Percentiles rank a stretch among this genome's conserved stretches.
Evolutionary conservation across 202 grass and related monocot species (phyloP).

Genomic region (Elaeis oleifera): DNA sequence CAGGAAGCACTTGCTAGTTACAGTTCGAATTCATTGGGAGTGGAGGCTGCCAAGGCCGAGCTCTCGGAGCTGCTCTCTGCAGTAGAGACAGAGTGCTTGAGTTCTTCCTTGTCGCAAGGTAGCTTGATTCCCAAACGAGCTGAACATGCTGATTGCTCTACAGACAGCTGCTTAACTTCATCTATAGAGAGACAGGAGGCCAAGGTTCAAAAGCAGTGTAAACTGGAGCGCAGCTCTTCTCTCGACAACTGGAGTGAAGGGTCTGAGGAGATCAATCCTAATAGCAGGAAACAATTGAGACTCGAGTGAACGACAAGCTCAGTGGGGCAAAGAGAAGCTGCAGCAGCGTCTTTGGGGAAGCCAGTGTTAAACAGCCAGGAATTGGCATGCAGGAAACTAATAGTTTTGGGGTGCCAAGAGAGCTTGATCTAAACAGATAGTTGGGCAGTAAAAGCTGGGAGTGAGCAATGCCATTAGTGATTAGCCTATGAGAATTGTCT

Average conservation of each 20-base stretch:
- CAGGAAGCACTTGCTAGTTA: constrained; percentile 46
- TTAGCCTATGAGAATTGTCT: constrained; percentile 3
- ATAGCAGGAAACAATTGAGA: neutral
- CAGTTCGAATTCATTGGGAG: constrained; percentile 13
- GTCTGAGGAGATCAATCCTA: neutral
- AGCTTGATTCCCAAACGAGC: neutral
- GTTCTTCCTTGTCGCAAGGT: constrained; percentile 12
- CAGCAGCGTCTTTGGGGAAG: constrained; percentile 6
- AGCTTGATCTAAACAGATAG: constrained; percentile 83
- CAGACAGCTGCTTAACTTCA: constrained; percentile 66
- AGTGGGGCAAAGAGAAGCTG: neutral
- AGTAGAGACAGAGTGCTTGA: constrained; percentile 37
- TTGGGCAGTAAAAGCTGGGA: neutral
- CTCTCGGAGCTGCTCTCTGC: constrained; percentile 49
- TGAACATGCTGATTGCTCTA: constrained; percentile 20
- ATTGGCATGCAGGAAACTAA: constrained; percentile 25
- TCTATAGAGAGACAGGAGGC: constrained; percentile 12
- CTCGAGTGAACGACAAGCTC: neutral
- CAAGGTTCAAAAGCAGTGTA: neutral
- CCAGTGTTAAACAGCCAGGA: constrained; percentile 26
- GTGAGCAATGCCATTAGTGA: constrained; percentile 21
- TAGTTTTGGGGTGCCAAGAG: constrained; percentile 16
- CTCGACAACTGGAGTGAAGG: constrained; percentile 1
- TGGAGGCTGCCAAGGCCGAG: constrained; percentile 27
- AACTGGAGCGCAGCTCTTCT: constrained; percentile 3